Evolutionary conservation across 805 yeast genomes (phyloP), one percentile per base, ranked within the genome.

Genomic region (Metschnikowia drakensbergensis): DNA sequence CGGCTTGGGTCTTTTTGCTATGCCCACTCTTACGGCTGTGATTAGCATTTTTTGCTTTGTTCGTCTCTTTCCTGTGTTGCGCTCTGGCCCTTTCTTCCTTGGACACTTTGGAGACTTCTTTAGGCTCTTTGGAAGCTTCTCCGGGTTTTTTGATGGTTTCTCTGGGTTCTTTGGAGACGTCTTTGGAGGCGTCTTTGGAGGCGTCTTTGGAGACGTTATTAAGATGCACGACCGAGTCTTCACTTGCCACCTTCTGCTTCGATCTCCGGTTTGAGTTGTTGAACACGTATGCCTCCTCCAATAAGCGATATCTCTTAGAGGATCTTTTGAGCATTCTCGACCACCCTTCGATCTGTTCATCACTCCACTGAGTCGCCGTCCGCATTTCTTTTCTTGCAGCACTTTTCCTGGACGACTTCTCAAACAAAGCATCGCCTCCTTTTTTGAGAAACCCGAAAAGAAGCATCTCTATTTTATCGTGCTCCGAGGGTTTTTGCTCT

Each of bases 271-370:
- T 54, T 6, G 53, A 46, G 36, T 46, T 44, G 38, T 47, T 42
- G n/a, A 42, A 39, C 22, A 48, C 49, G 31, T 71, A 82, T 53
- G 77, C 77, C 45, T 83, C 84, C 58, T 87, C 95, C 48, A 87
- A 62, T 2, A 80, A 50, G 55, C 78, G 77, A 54, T 79, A 83
- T 48, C 86, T 72, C 38, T 73, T 72, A 0, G 94, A 89, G 37
- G 82, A 79, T 57, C 79, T 79, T 45, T 80, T 75, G 17, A 90
- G 62, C 85, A 86, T 85, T 48, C 86, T 69, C 1, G 85, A 84
- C 97, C 97, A 92, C 0, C 96, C 96, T 72, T 91, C 97, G 42
- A 92, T 81, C 62, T 88, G 96, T 60, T 89, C 96, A 64, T 90
- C 91, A 0, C 90, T 73, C 96, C 96, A 89, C 0, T 72, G 72